Conservation (phyloP, 371 early-diverging fungal genomes). For the Mucor indicus region DNA sequence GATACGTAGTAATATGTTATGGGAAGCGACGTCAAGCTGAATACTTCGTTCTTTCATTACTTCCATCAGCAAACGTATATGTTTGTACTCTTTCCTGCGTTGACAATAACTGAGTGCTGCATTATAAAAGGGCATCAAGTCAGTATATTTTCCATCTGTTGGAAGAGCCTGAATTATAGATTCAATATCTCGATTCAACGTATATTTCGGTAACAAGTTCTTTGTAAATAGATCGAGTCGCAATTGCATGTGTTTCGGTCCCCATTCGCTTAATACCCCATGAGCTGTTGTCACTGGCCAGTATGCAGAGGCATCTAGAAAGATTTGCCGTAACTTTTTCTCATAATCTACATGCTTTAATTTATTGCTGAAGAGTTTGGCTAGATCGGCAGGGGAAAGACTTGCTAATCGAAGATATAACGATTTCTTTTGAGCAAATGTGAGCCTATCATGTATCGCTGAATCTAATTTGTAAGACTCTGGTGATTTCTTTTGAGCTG, state of each 20-base stretch:
- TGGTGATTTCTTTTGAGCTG: too few relatives aligned
- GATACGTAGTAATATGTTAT: slow-evolving; percentile 26
- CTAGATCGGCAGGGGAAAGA: neutral
- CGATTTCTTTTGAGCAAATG: neutral
- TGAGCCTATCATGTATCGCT: neutral
- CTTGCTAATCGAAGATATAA: slow-evolving; percentile 3
- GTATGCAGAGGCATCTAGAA: slow-evolving; percentile 7
- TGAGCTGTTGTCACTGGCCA: slow-evolving; percentile 2
- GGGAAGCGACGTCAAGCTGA: slow-evolving; percentile 25
- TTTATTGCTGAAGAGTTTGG: neutral
- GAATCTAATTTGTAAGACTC: neutral
- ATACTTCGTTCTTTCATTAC: slow-evolving; percentile 21
- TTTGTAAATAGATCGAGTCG: slow-evolving; percentile 5
- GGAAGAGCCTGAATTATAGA: slow-evolving; percentile 8
- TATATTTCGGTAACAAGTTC: slow-evolving; percentile 5
- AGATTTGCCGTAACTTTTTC: neutral
- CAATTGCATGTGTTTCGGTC: neutral
- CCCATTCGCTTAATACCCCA: neutral
- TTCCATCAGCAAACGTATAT: slow-evolving; percentile 16
- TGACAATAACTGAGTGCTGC: slow-evolving; percentile 17
- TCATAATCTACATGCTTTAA: neutral
- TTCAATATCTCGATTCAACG: neutral
- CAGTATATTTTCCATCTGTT: neutral
- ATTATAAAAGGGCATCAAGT: slow-evolving; percentile 22
- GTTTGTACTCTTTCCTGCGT: slow-evolving; percentile 11